Conservation (phyloP, 768 basidiomycete genomes). For the Naganishia randhawae region DNA sequence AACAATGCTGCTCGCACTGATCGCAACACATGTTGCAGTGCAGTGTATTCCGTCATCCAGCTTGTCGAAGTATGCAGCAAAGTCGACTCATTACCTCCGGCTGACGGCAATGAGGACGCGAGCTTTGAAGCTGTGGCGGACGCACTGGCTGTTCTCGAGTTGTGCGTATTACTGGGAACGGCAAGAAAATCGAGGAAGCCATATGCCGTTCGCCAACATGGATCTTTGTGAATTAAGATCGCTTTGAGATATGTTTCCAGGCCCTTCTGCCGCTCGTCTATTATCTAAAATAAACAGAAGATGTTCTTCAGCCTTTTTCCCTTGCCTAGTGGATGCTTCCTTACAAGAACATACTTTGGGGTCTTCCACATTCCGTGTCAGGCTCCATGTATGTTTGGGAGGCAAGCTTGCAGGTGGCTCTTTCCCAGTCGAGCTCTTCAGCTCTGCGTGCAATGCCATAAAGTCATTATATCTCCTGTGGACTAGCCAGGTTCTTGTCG, state of each 20-base stretch:
- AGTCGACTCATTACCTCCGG: background rate
- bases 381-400: conserved; percentile 68
- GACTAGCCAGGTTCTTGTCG: conserved; percentile 88
- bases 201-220: conserved; percentile 72
- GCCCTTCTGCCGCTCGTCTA: conserved; percentile 71
- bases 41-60: conserved; percentile 86
- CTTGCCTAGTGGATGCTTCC: background rate
- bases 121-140: conserved; percentile 29
- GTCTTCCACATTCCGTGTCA: conserved; percentile 57
- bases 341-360: conserved; percentile 50
- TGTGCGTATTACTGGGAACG: conserved; percentile 55
- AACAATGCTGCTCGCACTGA: conserved; percentile 81
- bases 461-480: conserved; percentile 95
- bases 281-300: conserved; percentile 47
- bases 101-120: conserved; percentile 24
- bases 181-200: conserved; percentile 84
- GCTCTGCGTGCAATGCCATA: conserved; percentile 74
- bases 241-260: conserved; percentile 82
- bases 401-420: conserved; percentile 76
- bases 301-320: background rate
- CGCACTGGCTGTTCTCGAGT: conserved; percentile 12
- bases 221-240: conserved; percentile 75
- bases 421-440: conserved; percentile 72
- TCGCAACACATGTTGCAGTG: conserved; percentile 70
- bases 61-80: conserved; percentile 63